These are phyloP conservation scores for Alternaria ethzedia DNA, from an alignment of 2,329 filamentous ascomycete species.

Conservation along the genomic window DNA sequence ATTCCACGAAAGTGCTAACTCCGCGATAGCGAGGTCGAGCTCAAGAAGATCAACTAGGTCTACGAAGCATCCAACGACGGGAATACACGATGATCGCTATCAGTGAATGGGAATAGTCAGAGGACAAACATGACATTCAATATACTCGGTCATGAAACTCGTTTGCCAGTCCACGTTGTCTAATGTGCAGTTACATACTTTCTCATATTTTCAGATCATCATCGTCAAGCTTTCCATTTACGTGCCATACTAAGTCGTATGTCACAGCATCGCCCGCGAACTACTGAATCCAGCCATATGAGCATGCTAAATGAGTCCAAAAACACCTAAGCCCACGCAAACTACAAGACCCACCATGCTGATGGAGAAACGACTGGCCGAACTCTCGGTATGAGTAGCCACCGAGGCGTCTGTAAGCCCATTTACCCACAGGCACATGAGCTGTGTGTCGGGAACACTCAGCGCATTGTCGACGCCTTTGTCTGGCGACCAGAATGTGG, in stretches of 20 bases:
- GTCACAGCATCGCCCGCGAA: neutral
- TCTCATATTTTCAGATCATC: neutral
- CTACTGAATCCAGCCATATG: neutral
- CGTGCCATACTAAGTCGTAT: neutral
- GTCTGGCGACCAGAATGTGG: neutral
- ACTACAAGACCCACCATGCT: neutral
- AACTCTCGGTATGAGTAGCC: neutral
- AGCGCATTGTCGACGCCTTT: neutral
- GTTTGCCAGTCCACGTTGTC: neutral
- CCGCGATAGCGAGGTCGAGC: conserved; percentile 37
- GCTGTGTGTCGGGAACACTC: neutral
- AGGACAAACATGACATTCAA: neutral
- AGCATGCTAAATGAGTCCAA: neutral
- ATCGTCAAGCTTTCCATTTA: neutral
- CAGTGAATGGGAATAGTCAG: neutral
- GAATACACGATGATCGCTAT: neutral
- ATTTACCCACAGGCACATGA: neutral
- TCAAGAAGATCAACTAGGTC: conserved; percentile 43
- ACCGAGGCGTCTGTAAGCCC: neutral
- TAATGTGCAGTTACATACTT: neutral
- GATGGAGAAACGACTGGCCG: neutral
- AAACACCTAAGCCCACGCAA: neutral
- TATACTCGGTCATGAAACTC: neutral
- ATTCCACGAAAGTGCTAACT: conserved; percentile 7
- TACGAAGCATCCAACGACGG: neutral